Evolutionary conservation across 106 monocot genomes (phyloP).

Genomic region (Allium sativum): DNA sequence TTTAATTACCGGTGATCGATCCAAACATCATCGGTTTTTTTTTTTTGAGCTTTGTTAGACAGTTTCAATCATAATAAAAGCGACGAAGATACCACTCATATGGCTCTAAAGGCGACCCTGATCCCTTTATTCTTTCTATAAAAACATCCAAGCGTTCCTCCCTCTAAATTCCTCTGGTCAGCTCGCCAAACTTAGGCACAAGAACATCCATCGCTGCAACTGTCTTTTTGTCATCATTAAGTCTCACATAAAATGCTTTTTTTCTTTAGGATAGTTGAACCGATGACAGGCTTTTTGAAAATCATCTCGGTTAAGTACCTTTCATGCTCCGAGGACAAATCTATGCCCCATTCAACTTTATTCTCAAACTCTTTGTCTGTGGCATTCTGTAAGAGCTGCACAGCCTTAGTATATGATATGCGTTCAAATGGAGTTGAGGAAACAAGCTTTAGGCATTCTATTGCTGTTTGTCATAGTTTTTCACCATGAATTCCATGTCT

Average conservation of each 20-base stretch:
- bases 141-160: conserved; percentile 81
- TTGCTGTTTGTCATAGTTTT: conserved; percentile 43
- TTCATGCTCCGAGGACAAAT: conserved; percentile 35
- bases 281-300: conserved; percentile 72
- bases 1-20: too few species aligned
- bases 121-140: conserved; percentile 54
- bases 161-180: conserved; percentile 91
- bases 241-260: conserved; percentile 73
- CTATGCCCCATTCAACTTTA: conserved; percentile 61
- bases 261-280: conserved; percentile 67
- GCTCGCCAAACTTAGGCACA: conserved; percentile 81
- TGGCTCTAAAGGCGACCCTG: conserved; percentile 70
- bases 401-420: conserved; percentile 55
- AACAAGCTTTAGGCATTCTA: conserved; percentile 48
- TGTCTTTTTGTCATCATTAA: conserved; percentile 59
- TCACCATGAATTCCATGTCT: conserved; percentile 73
- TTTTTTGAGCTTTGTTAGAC: too few species aligned
- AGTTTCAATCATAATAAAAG: background rate
- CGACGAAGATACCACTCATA: conserved; percentile 95
- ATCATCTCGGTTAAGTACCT: conserved; percentile 71
- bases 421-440: conserved; percentile 44
- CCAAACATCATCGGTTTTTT: too few species aligned
- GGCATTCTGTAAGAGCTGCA: conserved; percentile 35
- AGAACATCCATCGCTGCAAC: conserved; percentile 86
- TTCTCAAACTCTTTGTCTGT: conserved; percentile 64